Base-by-base conservation (phyloP, 768 basidiomycete genomes). In the Leucosporidium creatinivorum region DNA sequence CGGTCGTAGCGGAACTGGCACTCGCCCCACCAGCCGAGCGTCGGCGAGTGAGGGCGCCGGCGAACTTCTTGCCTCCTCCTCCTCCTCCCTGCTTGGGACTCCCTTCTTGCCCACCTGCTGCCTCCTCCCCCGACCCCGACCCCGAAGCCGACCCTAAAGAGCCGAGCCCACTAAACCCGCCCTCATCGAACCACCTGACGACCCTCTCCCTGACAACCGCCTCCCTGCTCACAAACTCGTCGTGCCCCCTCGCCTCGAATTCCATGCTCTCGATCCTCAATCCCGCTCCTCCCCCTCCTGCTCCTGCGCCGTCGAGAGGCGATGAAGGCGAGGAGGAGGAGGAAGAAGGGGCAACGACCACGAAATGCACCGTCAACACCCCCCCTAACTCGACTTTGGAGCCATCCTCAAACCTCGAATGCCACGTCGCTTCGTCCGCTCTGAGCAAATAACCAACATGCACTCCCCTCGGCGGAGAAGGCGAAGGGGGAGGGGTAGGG, bases 361-460 rank as follows among this genome's bases (percentile, higher is more conserved):
- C 51, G 26, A 72, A 59, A 50, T 72, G 70, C 2, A 72, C 57
- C 18, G 65, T 72, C 26, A 72, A 23, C 0, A 49, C 58, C 9
- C 70, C 70, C 48, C 36, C 44, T 25, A 72, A 44, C 26, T 72
- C 70, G 55, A 72, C 63, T 21, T 63, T 63, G 23, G 39, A 31
- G 44, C 70, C 70, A 1, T 13, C 9, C 9, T 19, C 13, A 51
- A 64, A 72, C 28, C 56, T 62, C 6, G 67, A 66, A 9, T 55
- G 36, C 70, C 70, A 72, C 0, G 31, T 23, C 1, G 68, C 66
- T 17, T 68, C 62, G 21, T 69, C 70, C 25, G 70, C 65, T 13
- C 57, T 26, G 19, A 72, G 65, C 26, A 72, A 65, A 67, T 72
- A 72, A 21, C 70, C 70, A 50, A 72, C 61, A 39, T 72, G 70